These are phyloP conservation scores for Mortierella sp. DNA, from an alignment of 371 early-diverging fungal genomes.

Conservation along the genomic window DNA sequence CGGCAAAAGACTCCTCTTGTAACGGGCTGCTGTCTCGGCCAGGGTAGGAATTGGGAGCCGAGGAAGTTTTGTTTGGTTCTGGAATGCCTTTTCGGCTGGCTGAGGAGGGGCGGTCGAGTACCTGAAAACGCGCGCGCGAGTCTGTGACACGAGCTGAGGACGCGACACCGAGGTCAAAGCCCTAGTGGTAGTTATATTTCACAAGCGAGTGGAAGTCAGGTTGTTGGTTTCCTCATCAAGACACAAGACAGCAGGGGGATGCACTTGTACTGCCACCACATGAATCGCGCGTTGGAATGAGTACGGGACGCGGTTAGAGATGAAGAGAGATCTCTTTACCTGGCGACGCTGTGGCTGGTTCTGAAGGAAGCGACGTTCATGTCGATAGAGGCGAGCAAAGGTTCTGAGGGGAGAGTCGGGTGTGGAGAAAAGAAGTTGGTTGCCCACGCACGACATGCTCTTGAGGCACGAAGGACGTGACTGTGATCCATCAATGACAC, in stretches of 20 bases:
- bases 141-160: constrained; percentile 18
- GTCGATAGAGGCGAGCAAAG: constrained; percentile 1
- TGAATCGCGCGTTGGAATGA: not conserved
- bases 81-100: constrained; percentile 64
- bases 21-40: constrained; percentile 75
- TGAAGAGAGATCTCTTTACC: constrained; percentile 9
- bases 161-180: constrained; percentile 22
- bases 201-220: not conserved
- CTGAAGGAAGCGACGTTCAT: constrained; percentile 38
- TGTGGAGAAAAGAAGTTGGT: not conserved
- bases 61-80: constrained; percentile 78
- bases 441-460: too few relatives aligned
- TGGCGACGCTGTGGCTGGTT: constrained; percentile 23
- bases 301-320: not conserved
- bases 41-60: constrained; percentile 87
- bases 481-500: constrained; percentile 7
- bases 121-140: constrained; percentile 16
- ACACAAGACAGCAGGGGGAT: not conserved
- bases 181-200: constrained; percentile 3
- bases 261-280: too few relatives aligned
- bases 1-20: constrained; percentile 75
- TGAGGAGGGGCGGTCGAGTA: constrained; percentile 33
- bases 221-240: not conserved
- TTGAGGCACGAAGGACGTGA: constrained; percentile 13
- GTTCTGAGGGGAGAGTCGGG: constrained; percentile 1